Evolutionary conservation across 805 yeast species (phyloP).

Genomic region (Lipomyces starkeyi): DNA sequence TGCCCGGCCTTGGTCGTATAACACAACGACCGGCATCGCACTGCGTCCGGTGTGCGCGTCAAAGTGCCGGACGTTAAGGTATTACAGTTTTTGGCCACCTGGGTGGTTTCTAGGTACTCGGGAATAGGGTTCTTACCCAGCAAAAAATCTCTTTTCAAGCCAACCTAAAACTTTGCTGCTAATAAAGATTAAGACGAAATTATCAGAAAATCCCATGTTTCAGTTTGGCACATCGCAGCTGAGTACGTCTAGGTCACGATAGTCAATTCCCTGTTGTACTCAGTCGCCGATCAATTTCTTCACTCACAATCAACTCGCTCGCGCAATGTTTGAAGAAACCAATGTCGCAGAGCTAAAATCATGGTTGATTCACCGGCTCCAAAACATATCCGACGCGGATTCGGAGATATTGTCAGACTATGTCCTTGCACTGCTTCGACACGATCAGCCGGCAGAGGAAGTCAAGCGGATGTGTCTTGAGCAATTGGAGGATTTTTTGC

Average conservation of each 20-base stretch:
- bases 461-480: conserved; percentile 45
- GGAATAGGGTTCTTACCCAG: too few relatives aligned
- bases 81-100: too few relatives aligned
- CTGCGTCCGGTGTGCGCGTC: too few relatives aligned
- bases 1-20: too few relatives aligned
- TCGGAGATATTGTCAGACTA: conserved; percentile 54
- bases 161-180: too few relatives aligned
- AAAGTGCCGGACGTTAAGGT: too few relatives aligned
- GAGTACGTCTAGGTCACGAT: neutral
- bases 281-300: neutral
- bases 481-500: conserved; percentile 52
- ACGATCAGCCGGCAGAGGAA: conserved; percentile 48
- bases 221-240: too few relatives aligned
- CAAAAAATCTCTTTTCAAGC: too few relatives aligned
- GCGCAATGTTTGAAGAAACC: conserved; percentile 25
- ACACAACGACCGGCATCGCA: too few relatives aligned
- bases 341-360: conserved; percentile 37
- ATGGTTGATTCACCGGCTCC: conserved; percentile 43
- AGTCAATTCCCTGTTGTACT: neutral
- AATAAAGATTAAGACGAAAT: too few relatives aligned
- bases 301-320: neutral
- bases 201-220: too few relatives aligned
- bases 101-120: too few relatives aligned
- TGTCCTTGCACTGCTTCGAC: conserved; percentile 51
- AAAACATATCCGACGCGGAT: conserved; percentile 49